phyloP scores from a whole-genome alignment of 2,329 filamentous ascomycete species.

The Sclerotinia minor region DNA sequence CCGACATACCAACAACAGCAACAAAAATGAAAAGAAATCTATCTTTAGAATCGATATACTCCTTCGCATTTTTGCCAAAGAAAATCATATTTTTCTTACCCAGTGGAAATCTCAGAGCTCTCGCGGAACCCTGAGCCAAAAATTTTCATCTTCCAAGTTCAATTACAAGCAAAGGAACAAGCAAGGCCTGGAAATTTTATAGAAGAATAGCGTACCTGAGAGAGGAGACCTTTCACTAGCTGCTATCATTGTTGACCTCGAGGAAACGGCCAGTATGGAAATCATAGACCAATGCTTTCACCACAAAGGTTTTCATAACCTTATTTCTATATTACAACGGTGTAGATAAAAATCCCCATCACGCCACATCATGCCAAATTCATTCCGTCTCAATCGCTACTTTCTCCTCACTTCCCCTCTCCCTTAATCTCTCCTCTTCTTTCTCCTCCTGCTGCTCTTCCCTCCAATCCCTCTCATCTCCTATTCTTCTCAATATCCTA shows the following conservation, averaged over 20 bases:
- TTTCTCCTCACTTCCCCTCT: background rate
- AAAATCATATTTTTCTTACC: background rate
- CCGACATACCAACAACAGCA: background rate
- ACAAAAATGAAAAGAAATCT: background rate
- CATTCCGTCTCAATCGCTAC: no score
- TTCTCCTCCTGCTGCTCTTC: background rate
- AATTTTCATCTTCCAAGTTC: background rate
- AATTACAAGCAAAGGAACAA: background rate
- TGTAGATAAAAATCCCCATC: background rate
- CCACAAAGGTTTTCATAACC: background rate
- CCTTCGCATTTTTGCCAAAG: background rate
- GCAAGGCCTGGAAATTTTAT: background rate
- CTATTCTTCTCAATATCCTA: slow-evolving; percentile 36
- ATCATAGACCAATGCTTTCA: background rate
- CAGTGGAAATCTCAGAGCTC: background rate
- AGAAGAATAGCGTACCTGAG: background rate
- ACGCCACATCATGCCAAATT: background rate
- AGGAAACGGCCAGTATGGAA: background rate
- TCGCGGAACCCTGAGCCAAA: no score
- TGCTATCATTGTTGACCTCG: background rate
- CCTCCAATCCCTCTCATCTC: slow-evolving; percentile 17
- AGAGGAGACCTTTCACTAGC: background rate
- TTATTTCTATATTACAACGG: background rate
- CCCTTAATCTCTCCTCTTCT: slow-evolving; percentile 1
- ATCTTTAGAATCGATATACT: background rate